These are phyloP conservation scores for Sparassis latifolia DNA, from an alignment of 1,284 basidiomycete genomes.

Conservation along the genomic window DNA sequence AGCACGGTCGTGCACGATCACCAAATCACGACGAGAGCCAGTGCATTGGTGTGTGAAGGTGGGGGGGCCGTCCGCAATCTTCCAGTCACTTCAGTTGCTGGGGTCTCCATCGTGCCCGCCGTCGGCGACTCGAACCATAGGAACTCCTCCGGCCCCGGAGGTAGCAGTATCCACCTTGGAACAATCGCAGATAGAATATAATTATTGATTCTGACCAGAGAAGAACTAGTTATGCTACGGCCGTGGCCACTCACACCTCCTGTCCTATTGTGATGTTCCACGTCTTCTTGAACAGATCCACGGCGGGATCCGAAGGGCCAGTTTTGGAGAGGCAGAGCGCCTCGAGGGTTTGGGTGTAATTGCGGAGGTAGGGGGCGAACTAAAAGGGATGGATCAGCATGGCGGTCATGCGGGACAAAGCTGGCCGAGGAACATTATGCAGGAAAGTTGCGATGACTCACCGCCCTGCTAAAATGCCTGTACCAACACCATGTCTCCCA, in stretches of 20 bases:
- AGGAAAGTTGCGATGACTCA: slow-evolving; percentile 28
- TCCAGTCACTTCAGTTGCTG: too few species aligned
- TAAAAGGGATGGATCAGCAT: slow-evolving; percentile 21
- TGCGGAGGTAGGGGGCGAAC: slow-evolving; percentile 73
- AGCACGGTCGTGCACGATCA: too few species aligned
- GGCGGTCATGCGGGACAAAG: neutral
- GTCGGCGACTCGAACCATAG: too few species aligned
- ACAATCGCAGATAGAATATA: slow-evolving; percentile 3
- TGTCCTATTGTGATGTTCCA: slow-evolving; percentile 69
- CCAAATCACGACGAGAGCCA: too few species aligned
- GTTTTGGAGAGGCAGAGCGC: slow-evolving; percentile 59
- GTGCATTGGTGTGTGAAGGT: too few species aligned
- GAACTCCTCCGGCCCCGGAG: neutral
- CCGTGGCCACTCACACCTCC: slow-evolving; percentile 18
- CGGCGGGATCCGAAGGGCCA: slow-evolving; percentile 47
- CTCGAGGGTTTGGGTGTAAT: slow-evolving; percentile 58
- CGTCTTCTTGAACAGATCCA: slow-evolving; percentile 50
- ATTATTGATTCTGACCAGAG: neutral
- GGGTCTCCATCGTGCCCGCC: too few species aligned
- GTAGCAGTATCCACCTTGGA: slow-evolving; percentile 10
- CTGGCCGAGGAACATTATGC: neutral
- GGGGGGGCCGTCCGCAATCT: too few species aligned
- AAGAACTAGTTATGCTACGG: slow-evolving; percentile 4
- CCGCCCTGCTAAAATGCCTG: slow-evolving; percentile 74
- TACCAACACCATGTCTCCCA: slow-evolving; percentile 90